Conservation (phyloP, 2,329 filamentous ascomycete species). For the Penicillium nordicum region DNA sequence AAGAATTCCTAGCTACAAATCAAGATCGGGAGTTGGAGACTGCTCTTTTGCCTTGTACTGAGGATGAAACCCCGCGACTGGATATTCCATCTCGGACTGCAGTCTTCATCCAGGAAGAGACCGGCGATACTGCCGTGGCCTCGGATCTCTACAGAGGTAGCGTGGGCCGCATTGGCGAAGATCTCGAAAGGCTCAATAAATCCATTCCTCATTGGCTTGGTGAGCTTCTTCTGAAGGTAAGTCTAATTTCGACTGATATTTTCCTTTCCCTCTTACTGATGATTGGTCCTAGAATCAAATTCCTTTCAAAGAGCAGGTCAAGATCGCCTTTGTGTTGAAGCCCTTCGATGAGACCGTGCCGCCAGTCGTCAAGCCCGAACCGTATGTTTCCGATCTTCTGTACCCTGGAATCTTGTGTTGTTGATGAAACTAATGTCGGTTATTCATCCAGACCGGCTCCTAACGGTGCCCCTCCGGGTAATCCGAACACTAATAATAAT, state of each 20-base stretch:
- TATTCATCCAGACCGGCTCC: conserved; percentile 17
- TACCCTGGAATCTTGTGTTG: background rate
- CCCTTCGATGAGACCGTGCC: conserved; percentile 75
- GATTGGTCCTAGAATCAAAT: conserved; percentile 61
- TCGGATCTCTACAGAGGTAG: conserved; percentile 90
- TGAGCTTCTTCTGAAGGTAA: conserved; percentile 72
- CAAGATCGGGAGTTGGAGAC: conserved; percentile 37
- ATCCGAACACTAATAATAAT: conserved; percentile 39
- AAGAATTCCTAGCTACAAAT: conserved; percentile 40
- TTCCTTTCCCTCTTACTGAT: background rate
- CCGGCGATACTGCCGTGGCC: conserved; percentile 60
- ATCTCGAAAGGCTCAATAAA: conserved; percentile 80
- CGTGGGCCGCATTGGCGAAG: conserved; percentile 70
- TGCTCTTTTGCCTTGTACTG: conserved; percentile 42
- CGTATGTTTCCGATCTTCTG: conserved; percentile 40
- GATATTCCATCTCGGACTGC: conserved; percentile 50
- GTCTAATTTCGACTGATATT: conserved; percentile 12
- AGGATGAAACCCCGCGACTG: conserved; percentile 46
- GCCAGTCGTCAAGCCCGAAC: conserved; percentile 68
- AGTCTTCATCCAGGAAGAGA: conserved; percentile 64
- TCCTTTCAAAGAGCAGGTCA: conserved; percentile 84
- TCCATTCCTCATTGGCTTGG: conserved; percentile 88
- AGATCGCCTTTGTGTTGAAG: conserved; percentile 90
- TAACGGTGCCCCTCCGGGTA: conserved; percentile 18
- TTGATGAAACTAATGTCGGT: background rate